These are phyloP conservation scores for Chrysanthemum makinoi DNA, from an alignment of 129 eudicot genomes.

Conservation along the genomic window DNA sequence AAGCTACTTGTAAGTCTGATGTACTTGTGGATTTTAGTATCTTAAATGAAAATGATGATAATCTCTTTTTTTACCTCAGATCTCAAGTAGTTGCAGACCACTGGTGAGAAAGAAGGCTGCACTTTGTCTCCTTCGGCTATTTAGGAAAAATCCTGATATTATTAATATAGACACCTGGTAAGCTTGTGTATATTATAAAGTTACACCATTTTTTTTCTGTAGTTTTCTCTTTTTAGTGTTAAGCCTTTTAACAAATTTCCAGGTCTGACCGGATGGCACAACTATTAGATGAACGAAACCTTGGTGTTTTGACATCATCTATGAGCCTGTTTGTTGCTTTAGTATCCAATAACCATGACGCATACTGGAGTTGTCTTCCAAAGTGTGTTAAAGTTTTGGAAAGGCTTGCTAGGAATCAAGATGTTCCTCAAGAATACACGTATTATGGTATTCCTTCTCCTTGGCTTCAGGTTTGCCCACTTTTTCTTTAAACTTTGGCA, in stretches of 20 bases:
- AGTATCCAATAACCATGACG: constrained; percentile 86
- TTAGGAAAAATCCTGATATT: constrained; percentile 93
- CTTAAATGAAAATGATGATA: constrained; percentile 25
- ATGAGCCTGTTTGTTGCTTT: constrained; percentile 95
- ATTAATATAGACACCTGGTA: constrained; percentile 96
- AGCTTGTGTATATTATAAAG: constrained; percentile 19
- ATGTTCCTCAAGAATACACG: constrained; percentile 96
- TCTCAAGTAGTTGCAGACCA: constrained; percentile 96
- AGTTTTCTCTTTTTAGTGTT: constrained; percentile 13
- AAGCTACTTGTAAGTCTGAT: constrained; percentile 76
- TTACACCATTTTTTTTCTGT: not conserved
- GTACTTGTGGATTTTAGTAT: constrained; percentile 1
- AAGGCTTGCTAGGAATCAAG: constrained; percentile 91
- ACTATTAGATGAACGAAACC: constrained; percentile 87
- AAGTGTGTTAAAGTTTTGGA: constrained; percentile 93
- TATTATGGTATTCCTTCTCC: constrained; percentile 98
- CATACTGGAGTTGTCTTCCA: constrained; percentile 96
- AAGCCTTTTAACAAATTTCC: constrained; percentile 14
- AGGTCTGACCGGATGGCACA: constrained; percentile 99
- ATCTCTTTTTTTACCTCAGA: constrained; percentile 43
- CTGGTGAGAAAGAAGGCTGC: constrained; percentile 99
- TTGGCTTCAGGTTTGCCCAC: constrained; percentile 90
- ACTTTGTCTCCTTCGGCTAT: constrained; percentile 82
- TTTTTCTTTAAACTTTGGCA: constrained; percentile 17
- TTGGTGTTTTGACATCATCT: constrained; percentile 94